Percentiles rank a stretch among this genome's conserved stretches.
Conservation (phyloP, 1,284 basidiomycete genomes). For the Psilocybe mexicana region DNA sequence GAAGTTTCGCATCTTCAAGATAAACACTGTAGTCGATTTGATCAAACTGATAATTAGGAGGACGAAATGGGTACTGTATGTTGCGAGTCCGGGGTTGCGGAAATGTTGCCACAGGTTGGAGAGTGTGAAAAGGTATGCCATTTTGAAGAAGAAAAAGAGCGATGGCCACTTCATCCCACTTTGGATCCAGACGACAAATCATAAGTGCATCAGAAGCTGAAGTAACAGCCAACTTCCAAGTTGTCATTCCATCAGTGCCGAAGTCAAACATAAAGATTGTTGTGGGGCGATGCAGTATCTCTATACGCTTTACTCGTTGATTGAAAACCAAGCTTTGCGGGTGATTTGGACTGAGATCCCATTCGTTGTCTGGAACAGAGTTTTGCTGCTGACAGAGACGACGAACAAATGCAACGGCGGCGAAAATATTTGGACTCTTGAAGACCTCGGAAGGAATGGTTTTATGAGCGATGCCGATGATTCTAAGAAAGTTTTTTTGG, state of each 20-base stretch:
- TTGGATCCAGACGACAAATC: neutral
- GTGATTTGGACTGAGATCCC: neutral
- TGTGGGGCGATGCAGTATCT: neutral
- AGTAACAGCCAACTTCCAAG: conserved; percentile 1
- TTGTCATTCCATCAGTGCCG: neutral
- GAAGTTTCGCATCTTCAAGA: neutral
- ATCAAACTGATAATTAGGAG: neutral
- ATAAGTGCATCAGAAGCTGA: conserved; percentile 1
- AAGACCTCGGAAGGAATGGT: neutral
- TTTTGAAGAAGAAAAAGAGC: neutral
- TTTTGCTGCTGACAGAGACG: neutral
- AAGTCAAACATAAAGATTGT: conserved; percentile 3
- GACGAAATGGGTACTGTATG: neutral
- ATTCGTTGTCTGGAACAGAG: neutral
- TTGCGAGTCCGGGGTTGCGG: neutral
- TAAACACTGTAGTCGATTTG: neutral
- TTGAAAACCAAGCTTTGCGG: neutral
- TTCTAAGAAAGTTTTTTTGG: neutral
- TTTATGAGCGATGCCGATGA: neutral
- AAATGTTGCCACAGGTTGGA: neutral
- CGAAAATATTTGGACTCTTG: neutral
- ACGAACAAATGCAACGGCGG: neutral
- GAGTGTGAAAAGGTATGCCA: conserved; percentile 3
- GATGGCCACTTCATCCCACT: neutral
- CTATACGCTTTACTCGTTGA: neutral